Percentiles rank a stretch among this genome's conserved stretches.
phyloP scores from a whole-genome alignment of 164 flowering plant species.

The Chimonanthus praecox region DNA sequence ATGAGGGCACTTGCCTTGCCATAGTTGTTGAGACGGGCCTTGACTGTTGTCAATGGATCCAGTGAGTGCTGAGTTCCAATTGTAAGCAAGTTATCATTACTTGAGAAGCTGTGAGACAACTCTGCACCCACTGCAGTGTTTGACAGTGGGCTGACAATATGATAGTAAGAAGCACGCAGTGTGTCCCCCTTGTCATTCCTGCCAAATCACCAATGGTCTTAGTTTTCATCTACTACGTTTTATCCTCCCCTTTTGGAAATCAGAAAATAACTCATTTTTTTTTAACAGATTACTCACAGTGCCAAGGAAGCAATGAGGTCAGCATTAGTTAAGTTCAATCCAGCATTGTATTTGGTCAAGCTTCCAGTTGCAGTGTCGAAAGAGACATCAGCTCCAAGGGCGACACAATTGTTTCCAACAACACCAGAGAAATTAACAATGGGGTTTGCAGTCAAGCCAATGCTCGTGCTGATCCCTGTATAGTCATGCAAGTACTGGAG shows the following conservation, averaged over 20 bases:
- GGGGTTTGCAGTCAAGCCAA: conserved; percentile 75
- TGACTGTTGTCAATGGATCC: conserved; percentile 64
- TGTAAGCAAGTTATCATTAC: conserved; percentile 65
- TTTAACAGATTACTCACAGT: conserved; percentile 38
- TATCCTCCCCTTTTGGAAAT: no score
- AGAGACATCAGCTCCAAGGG: conserved; percentile 58
- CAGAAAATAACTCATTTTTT: neutral
- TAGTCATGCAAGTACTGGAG: conserved; percentile 69
- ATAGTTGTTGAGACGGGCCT: conserved; percentile 64
- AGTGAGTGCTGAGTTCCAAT: conserved; percentile 75
- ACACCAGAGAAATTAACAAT: conserved; percentile 67
- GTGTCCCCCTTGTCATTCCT: conserved; percentile 74
- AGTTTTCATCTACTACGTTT: neutral
- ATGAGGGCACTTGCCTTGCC: conserved; percentile 74
- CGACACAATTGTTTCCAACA: conserved; percentile 37
- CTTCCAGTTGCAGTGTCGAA: conserved; percentile 63
- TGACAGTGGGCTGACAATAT: conserved; percentile 48
- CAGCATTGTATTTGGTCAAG: conserved; percentile 58
- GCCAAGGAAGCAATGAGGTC: conserved; percentile 65
- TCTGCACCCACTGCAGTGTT: conserved; percentile 86
- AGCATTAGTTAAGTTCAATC: conserved; percentile 39
- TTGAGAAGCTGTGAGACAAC: conserved; percentile 55
- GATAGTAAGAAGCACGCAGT: conserved; percentile 69
- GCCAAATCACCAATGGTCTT: neutral
- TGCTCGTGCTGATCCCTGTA: conserved; percentile 62